Evolutionary conservation across 805 yeast species (phyloP), one percentile per base, ranked within the genome.

Genomic region (Debaryomyces maramus): DNA sequence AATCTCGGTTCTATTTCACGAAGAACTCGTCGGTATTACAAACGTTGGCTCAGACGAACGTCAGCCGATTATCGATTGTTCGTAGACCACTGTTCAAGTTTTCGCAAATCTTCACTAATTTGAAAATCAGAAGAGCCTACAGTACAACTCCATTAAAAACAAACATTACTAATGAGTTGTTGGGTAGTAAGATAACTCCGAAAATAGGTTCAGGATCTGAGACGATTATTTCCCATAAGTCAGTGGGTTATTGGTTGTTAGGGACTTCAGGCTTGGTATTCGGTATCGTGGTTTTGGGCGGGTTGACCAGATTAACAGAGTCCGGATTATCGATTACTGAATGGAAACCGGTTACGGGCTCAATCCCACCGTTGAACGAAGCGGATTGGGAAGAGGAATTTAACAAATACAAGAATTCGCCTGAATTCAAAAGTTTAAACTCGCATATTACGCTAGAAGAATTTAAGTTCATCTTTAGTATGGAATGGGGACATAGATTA

Each of bases 401-500:
- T 56, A 70, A 60, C 19, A 85, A 88, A 56, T 93, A 93, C 62
- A 72, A 83, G 52, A 76, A 77, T 15, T 84, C 95, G 1, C 99
- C 99, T 0, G 99, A 93, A 60, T 93, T 88, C 63, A 79, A 83
- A 58, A 86, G 83, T 52, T 73, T 93, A 48, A 93, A 95, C 66
- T 83, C 97, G 1, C 88, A 89, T 58, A 86, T 88, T 58, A 82
- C 88, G 14, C 61, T 93, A 43, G 96, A 89, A 2, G 99, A 93
- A 60, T 93, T 88, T 73, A 88, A 93, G 63, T 91, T 89, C 59
- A 93, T 93, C 47, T 93, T 84, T 68, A 82, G 79, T 57, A 91
- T 93, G 97, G 99, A 93, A 65, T 93, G 99, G 99, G 83, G 84
- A 32, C 99, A 93, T 63, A 76, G 99, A 54, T 66, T 91, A 42